These are phyloP conservation scores for Ogataea paraovalis DNA, from an alignment of 805 yeast species.

Conservation along the genomic window DNA sequence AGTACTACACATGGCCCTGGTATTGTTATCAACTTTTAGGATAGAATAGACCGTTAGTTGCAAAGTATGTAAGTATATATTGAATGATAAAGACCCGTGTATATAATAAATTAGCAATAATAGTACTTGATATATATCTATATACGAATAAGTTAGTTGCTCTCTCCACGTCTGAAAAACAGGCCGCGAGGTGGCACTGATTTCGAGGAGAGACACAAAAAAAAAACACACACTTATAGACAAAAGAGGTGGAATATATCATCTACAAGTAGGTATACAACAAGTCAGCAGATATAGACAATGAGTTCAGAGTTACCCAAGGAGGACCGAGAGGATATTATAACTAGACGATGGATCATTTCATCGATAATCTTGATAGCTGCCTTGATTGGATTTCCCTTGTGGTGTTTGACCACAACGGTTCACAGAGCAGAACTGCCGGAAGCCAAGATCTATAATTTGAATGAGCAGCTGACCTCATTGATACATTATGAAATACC, in stretches of 20 bases:
- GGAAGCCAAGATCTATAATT: slow-evolving; percentile 33
- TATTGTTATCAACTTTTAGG: slow-evolving; percentile 55
- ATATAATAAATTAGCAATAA: too few species aligned
- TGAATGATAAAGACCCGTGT: background rate
- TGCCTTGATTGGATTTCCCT: slow-evolving; percentile 48
- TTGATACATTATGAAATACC: slow-evolving; percentile 37
- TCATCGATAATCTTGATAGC: slow-evolving; percentile 26
- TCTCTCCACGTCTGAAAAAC: too few species aligned
- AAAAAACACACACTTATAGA: too few species aligned
- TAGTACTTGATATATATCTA: too few species aligned
- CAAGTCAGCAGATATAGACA: background rate
- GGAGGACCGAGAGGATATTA: slow-evolving; percentile 4
- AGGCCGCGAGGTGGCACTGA: too few species aligned
- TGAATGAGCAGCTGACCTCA: slow-evolving; percentile 19
- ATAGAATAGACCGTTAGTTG: too few species aligned
- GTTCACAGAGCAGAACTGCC: slow-evolving; percentile 63
- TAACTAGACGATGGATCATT: slow-evolving; percentile 20
- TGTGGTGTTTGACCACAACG: slow-evolving; percentile 58
- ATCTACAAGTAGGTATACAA: too few species aligned
- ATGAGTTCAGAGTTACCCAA: background rate
- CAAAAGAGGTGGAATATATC: too few species aligned
- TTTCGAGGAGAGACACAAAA: too few species aligned
- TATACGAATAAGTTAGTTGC: too few species aligned
- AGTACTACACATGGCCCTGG: slow-evolving; percentile 79
- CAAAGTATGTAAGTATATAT: too few species aligned